phyloP scores from a whole-genome alignment of 2,329 filamentous ascomycete species.

The Cryphonectria carpinicola region DNA sequence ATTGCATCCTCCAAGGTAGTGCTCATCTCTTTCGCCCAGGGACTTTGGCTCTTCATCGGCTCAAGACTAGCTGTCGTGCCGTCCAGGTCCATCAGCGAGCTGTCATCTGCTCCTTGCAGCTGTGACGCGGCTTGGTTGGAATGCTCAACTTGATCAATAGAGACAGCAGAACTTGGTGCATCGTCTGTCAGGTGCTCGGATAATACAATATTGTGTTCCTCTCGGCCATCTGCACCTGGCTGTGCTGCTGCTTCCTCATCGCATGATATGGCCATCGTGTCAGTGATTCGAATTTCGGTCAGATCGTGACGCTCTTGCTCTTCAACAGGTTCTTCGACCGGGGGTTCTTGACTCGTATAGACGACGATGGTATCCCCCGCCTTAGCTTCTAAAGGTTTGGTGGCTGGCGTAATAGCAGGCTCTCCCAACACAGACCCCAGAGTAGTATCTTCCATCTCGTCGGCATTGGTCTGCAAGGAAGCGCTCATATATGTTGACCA shows the following conservation, averaged over 20 bases:
- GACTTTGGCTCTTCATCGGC: constrained; percentile 2
- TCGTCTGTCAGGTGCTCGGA: not conserved
- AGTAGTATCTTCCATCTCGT: not conserved
- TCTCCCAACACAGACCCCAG: not conserved
- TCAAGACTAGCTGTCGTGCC: not conserved
- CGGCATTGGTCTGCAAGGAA: not conserved
- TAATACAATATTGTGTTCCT: not conserved
- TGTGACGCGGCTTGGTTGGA: not conserved
- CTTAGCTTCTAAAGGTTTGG: constrained; percentile 13
- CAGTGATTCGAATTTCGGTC: too few species aligned
- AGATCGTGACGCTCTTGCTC: not conserved
- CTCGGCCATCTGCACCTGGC: not conserved
- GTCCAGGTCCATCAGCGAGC: not conserved
- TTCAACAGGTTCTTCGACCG: not conserved
- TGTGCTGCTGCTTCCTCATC: not conserved
- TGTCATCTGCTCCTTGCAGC: not conserved
- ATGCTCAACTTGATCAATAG: not conserved
- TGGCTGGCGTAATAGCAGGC: not conserved
- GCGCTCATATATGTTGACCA: constrained; percentile 2
- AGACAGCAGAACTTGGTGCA: not conserved
- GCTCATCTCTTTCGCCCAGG: constrained; percentile 1
- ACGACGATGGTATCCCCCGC: constrained; percentile 22
- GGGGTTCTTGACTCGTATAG: constrained; percentile 4
- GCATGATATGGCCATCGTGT: not conserved
- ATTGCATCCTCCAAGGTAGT: not conserved